Base-by-base conservation (phyloP, 2,329 filamentous ascomycete genomes). In the Fusarium circinatum region DNA sequence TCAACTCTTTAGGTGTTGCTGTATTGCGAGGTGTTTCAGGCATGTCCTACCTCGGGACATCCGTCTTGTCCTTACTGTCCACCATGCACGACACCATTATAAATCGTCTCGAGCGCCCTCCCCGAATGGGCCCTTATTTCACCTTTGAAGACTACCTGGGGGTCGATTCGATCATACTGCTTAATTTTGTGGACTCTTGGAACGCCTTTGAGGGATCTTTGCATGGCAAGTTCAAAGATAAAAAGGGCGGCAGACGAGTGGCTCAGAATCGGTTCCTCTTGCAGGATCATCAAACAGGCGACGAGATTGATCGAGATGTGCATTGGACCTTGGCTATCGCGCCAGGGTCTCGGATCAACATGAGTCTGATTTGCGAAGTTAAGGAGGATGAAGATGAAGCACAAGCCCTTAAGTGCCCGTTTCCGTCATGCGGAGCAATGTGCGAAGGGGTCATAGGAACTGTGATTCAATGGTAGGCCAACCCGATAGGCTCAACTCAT, bases 401-500 rank as follows among this genome's bases (percentile, higher is more conserved):
- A 2, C 22, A 49, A 5, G 18, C 47, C 8, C 47, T n/a, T 5
- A 49, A 5, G 47, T 49, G 47, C 5, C 47, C 47, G 0, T 49
- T 49, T 3, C 47, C 47, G 2, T n/a, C 47, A 7, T 49, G 47
- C 5, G 28, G 22, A 9, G 28, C 15, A 32, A n/a, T 49, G 0
- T 49, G 47, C 9, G 28, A 32, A 18, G 47, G 47, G 2, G 7
- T 49, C 0, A 18, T 49, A n/a, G 47, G 28, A 0, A n/a, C 15
- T 13, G 47, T 49, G 11, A 49, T 32, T 0, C 47, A 32, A 32
- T 49, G 28, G 47, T 49, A n/a, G 5, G 47, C 2, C 7, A 2
- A n/a, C 3, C 5, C 14, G 10, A 17, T 30, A 30, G 10, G 1
- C 20, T 8, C 14, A 8, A 1, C 6, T 4, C 0, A 1, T 30